These are phyloP conservation scores for Xeromyces bisporus DNA, from an alignment of 495 filamentous ascomycete genomes.

Conservation along the genomic window DNA sequence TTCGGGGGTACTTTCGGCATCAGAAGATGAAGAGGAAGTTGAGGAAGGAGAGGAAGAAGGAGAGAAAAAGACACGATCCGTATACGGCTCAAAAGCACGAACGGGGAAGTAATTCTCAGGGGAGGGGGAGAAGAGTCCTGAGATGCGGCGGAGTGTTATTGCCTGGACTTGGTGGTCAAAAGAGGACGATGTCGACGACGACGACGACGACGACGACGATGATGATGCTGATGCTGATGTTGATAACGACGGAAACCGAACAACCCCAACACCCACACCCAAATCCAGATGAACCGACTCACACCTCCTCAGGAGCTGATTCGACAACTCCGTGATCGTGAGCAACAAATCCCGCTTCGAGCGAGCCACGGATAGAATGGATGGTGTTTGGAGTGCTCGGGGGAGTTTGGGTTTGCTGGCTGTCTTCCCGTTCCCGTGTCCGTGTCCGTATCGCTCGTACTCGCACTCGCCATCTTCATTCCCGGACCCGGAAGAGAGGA, in stretches of 20 bases:
- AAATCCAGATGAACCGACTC: slow-evolving; percentile 23
- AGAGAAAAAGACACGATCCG: slow-evolving; percentile 12
- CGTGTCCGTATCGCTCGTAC: no score
- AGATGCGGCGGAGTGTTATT: slow-evolving; percentile 24
- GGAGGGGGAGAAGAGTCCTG: slow-evolving; percentile 26
- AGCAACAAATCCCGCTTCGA: slow-evolving; percentile 17
- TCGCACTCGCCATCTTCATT: no score
- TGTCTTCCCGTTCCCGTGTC: no score
- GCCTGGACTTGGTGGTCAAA: slow-evolving; percentile 12
- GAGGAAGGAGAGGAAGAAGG: no score
- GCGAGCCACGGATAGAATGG: slow-evolving; percentile 39
- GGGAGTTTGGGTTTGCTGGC: no score
- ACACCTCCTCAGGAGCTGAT: slow-evolving; percentile 17
- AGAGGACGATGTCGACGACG: slow-evolving; percentile 3
- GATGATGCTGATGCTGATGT: slow-evolving; percentile 2
- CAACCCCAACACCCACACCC: slow-evolving; percentile 18
- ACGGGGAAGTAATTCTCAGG: slow-evolving; percentile 20
- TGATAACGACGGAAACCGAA: slow-evolving; percentile 17
- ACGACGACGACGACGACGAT: no score
- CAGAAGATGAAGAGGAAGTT: no score
- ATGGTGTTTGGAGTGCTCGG: slow-evolving; percentile 44
- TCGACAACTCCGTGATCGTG: slow-evolving; percentile 16
- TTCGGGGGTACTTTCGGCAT: no score
- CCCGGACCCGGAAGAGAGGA: slow-evolving; percentile 40
- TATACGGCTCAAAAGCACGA: slow-evolving; percentile 17